Base-by-base conservation (phyloP, 2,329 filamentous ascomycete genomes). In the Chaetomiaceae sp. region DNA sequence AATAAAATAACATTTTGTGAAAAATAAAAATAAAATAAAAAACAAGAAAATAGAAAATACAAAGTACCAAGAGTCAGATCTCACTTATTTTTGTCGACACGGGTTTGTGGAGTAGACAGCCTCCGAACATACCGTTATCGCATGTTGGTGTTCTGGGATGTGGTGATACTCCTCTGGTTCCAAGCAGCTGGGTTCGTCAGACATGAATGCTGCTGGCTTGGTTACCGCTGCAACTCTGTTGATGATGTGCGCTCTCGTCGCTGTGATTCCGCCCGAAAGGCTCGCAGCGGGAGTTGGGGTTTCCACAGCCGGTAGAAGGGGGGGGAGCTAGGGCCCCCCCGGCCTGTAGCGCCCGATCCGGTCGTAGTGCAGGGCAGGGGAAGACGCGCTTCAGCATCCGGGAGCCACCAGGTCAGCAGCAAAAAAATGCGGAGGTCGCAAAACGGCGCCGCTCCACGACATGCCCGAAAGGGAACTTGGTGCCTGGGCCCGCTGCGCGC, bases 401-500 rank as follows among this genome's bases (percentile, higher is more conserved):
- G 42, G 44, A 36, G 44, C 23, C 48, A 45, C 51, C 34, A 53
- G 16, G 25, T 8, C 43, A 14, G 44, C 50, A 32, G 37, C 37
- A 27, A 9, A 41, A 53, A 57, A 57, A 56, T 59, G 60, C 59
- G 61, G 61, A 64, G 61, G 58, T 48, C 47, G 51, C 47, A 58
- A 58, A 55, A 61, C 59, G 59, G 59, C 60, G 55, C 60, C 56
- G 55, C 53, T 59, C 51, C 56, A 57, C 59, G 60, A 64, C 59
- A 62, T 62, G 53, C 60, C 61, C 60, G 54, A 64, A 64, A 51
- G 49, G 60, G 61, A 62, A 60, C 57, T 51, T 57, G 57, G 59
- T 58, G 56, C 59, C 59, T 62, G 56, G 57, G 51, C 48, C 55
- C 48, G 42, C 46, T 49, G n/a, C n/a, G n/a, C n/a, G n/a, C 30